Percentiles rank a stretch among this genome's conserved stretches.
These are phyloP conservation scores for Batkoa obscura DNA, from an alignment of 371 early-diverging fungal species.

Conservation along the genomic window DNA sequence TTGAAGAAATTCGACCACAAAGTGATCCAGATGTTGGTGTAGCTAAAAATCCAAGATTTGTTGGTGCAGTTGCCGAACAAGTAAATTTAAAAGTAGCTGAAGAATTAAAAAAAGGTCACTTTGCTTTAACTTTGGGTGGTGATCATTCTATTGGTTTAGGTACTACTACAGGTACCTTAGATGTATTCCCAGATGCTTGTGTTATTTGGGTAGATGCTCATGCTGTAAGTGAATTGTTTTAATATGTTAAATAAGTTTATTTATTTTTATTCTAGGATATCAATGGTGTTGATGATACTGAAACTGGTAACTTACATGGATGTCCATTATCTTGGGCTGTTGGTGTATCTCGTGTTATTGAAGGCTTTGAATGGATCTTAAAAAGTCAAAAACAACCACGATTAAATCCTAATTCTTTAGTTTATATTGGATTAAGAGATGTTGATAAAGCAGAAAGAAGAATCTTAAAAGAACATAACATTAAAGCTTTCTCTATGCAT, in stretches of 20 bases:
- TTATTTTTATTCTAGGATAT: slow-evolving; percentile 42
- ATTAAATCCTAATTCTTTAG: slow-evolving; percentile 52
- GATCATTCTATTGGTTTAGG: slow-evolving; percentile 90
- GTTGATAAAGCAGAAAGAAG: slow-evolving; percentile 74
- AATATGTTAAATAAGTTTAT: too few relatives aligned
- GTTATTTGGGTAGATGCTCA: slow-evolving; percentile 96
- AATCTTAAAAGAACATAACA: slow-evolving; percentile 50
- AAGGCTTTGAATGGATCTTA: slow-evolving; percentile 59
- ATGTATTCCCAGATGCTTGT: slow-evolving; percentile 65
- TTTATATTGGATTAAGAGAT: slow-evolving; percentile 93
- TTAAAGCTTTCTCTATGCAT: slow-evolving; percentile 91
- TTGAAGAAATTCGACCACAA: slow-evolving; percentile 27
- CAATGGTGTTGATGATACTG: slow-evolving; percentile 76
- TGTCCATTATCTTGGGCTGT: slow-evolving; percentile 83
- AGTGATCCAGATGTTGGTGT: slow-evolving; percentile 47
- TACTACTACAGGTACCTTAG: slow-evolving; percentile 64
- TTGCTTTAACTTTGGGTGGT: slow-evolving; percentile 85
- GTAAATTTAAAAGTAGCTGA: slow-evolving; percentile 43
- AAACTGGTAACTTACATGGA: slow-evolving; percentile 89
- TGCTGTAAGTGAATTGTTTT: slow-evolving; percentile 36
- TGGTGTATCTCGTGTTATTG: slow-evolving; percentile 36
- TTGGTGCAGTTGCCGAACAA: slow-evolving; percentile 51
- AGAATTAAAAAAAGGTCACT: slow-evolving; percentile 39
- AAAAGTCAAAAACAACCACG: slow-evolving; percentile 26
- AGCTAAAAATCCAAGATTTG: slow-evolving; percentile 70